Evolutionary conservation across 1,284 basidiomycete genomes (phyloP).

Genomic region (Phenoliferia sp.): DNA sequence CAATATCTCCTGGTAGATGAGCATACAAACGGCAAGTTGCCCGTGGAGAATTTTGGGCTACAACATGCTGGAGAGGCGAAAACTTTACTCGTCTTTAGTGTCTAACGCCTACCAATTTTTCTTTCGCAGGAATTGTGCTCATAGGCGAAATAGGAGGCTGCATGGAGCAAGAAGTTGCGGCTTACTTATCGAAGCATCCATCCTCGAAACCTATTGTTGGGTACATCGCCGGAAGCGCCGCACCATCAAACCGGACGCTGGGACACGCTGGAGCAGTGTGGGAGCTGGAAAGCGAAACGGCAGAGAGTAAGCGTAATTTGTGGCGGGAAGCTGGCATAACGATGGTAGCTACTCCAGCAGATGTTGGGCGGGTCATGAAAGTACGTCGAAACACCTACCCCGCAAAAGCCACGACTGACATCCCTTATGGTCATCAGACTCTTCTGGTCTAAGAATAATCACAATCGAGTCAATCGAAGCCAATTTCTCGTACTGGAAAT

Average conservation of each 20-base stretch:
- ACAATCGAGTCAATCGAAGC: too few species aligned
- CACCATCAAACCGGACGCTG: neutral
- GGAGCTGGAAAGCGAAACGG: neutral
- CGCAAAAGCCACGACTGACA: too few species aligned
- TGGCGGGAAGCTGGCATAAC: neutral
- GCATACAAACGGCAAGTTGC: neutral
- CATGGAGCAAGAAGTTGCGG: constrained; percentile 1
- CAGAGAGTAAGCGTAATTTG: neutral
- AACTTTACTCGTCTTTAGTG: too few species aligned
- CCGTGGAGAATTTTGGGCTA: too few species aligned
- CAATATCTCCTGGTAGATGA: neutral
- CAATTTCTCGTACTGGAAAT: too few species aligned
- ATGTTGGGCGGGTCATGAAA: neutral
- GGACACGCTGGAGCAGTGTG: neutral
- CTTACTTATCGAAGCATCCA: neutral
- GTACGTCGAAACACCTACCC: too few species aligned
- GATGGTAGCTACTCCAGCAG: neutral
- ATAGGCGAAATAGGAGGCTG: neutral
- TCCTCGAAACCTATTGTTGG: neutral
- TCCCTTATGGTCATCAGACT: too few species aligned
- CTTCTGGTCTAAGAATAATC: too few species aligned
- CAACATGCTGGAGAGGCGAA: too few species aligned
- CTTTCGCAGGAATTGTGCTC: neutral
- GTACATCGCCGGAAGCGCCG: neutral
- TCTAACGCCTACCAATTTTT: neutral